Base-by-base conservation (phyloP, 177 flowering plant species). In the Vitis hybrid region DNA sequence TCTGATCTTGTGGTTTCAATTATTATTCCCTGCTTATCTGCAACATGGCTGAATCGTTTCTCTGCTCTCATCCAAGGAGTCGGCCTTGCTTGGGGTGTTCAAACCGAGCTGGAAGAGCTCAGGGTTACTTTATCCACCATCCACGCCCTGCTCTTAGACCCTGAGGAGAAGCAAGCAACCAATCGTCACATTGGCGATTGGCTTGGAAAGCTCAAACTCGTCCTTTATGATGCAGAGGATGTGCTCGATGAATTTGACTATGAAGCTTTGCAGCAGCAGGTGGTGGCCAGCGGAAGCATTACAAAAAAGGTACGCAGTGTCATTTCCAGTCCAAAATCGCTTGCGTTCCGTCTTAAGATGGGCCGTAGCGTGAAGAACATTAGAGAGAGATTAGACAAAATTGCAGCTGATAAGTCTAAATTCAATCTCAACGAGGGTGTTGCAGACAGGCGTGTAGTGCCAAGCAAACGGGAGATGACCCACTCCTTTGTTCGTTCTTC, bases 281-380 rank as follows among this genome's bases (percentile, higher is more conserved):
- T 33, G 45, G 45, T 33, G 45, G 45, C 45, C 8, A 33, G 45
- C 7, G 8, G 45, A 6, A 33, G 45, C 45, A 5, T 6, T 33
- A 33, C 45, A 0, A 1, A 15, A 21, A 16, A 72, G 70, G 66
- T 67, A 33, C 14, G 75, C 21, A 16, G 11, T 33, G 39, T 58
- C 26, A 22, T 56, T 33, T 59, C 64, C 1, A 14, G 29, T 13
- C 11, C 49, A 1, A 16, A 9, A 7, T 10, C 51, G 1, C 11
- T 72, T 60, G 52, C 26, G 11, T 65, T 51, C 31, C 65, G 59
- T 31, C 13, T 15, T 26, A 22, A 66, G 50, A 60, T 75, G 70
- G 66, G 18, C 22, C 60, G 15, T 29, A 70, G 15, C 48, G 19
- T 66, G 9, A 75, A 39, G 51, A 21, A 39, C 1, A 52, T 75